Base-by-base conservation (phyloP, 169 alveolate species). In the Plasmodium gonderi region DNA sequence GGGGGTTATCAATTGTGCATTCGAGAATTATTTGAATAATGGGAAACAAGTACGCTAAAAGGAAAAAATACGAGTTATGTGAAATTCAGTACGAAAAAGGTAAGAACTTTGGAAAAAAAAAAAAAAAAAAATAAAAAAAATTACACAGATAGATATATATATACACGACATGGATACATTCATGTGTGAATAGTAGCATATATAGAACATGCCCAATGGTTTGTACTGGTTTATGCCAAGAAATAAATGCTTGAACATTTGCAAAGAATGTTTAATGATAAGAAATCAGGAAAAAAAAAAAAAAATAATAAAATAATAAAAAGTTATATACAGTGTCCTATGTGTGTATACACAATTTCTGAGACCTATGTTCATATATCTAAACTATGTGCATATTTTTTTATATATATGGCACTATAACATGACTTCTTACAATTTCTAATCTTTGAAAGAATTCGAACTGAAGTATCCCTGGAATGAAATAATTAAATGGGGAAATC, bases 41-140 rank as follows among this genome's bases (percentile, higher is more conserved):
- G 92, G 92, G 92, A 60, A 82, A 82, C 26, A 82, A 82, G 49
- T 77, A 80, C n/a, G 64, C 51, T 1, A 78, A 36, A 33, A 26
- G 75, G 26, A 82, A 82, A 33, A 82, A 82, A 36, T 82, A 82
- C 44, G 92, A 82, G 29, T 49, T 82, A 82, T 82, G 92, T 69
- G 92, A 82, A 82, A 47, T 82, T 67, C 92, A 82, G 36, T 82
- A 69, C 38, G 92, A 82, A 54, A 49, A 82, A 68, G 81, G 81
- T 69, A 8, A 29, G 60, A 29, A 31, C 33, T 17, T 23, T 29
- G 45, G 38, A 12, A n/a, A 14, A 76, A 7, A 76, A 6, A 26
- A 29, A 33, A 9, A 68, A 38, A 38, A 29, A 68, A 68, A 3
- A 54, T 0, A 68, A 31, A 68, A 20, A n/a, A n/a, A n/a, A n/a